Conservation (phyloP, 78 protist species). For the Speleostelium caveatum region DNA sequence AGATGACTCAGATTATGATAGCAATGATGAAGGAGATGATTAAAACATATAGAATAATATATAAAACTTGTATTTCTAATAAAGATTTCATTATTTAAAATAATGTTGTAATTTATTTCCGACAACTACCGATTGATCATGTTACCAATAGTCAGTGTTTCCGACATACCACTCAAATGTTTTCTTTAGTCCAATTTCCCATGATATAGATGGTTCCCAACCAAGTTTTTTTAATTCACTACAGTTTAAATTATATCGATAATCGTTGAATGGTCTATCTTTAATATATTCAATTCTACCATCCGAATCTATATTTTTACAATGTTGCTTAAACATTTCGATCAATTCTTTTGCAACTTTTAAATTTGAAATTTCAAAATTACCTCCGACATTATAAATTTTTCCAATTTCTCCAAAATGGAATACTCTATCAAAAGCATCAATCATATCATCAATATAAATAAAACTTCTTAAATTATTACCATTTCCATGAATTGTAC, state of each 20-base stretch:
- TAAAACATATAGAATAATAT: no score
- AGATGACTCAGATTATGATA: constrained; percentile 32
- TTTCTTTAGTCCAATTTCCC: constrained; percentile 37
- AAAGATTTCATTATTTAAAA: background rate
- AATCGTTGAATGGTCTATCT: constrained; percentile 94
- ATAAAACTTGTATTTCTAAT: background rate
- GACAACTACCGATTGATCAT: background rate
- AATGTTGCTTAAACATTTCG: background rate
- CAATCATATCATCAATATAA: constrained; percentile 87
- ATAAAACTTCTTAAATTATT: constrained; percentile 81
- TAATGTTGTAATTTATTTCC: background rate
- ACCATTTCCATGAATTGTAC: constrained; percentile 92
- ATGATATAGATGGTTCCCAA: constrained; percentile 48
- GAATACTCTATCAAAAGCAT: constrained; percentile 90
- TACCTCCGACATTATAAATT: constrained; percentile 92
- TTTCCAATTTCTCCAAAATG: background rate
- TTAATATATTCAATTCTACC: constrained; percentile 62
- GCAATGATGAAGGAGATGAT: constrained; percentile 56
- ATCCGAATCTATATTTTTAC: background rate
- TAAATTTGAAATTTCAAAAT: constrained; percentile 76
- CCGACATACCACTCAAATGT: constrained; percentile 67
- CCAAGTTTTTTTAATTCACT: constrained; percentile 46
- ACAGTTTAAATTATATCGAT: constrained; percentile 44
- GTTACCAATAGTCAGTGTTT: constrained; percentile 56
- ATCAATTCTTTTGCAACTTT: constrained; percentile 67